Evolutionary conservation across 2,329 filamentous ascomycete genomes (phyloP).

Genomic region (Calonectria ilicicola): DNA sequence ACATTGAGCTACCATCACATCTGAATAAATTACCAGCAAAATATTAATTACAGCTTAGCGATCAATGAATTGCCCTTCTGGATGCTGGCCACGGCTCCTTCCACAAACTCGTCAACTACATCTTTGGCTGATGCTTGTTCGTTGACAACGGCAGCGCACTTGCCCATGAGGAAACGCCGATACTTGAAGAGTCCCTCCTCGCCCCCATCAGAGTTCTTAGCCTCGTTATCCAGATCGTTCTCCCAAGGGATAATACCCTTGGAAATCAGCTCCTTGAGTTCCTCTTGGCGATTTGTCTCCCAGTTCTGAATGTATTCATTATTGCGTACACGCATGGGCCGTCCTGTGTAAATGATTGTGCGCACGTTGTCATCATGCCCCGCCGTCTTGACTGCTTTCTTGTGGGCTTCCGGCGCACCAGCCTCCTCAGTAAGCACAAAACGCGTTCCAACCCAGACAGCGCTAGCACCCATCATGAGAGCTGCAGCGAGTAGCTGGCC

Average conservation of each 20-base stretch:
- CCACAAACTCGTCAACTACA: constrained; percentile 94
- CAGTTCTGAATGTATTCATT: constrained; percentile 96
- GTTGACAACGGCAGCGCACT: constrained; percentile 92
- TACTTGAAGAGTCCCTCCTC: constrained; percentile 94
- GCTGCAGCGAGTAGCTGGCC: constrained; percentile 90
- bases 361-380: constrained; percentile 95
- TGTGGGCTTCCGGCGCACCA: constrained; percentile 91
- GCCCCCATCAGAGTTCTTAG: constrained; percentile 76
- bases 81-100: constrained; percentile 80
- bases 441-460: constrained; percentile 96
- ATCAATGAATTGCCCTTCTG: constrained; percentile 76
- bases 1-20: background rate
- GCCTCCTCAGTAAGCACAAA: constrained; percentile 96
- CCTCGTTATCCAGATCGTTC: constrained; percentile 86
- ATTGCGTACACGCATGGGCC: constrained; percentile 91
- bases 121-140: constrained; percentile 92
- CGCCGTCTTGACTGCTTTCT: constrained; percentile 92
- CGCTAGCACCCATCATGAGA: constrained; percentile 91
- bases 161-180: constrained; percentile 94
- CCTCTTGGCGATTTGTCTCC: constrained; percentile 89
- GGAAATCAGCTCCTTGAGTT: constrained; percentile 91
- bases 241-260: constrained; percentile 96
- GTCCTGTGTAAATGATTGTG: constrained; percentile 98
- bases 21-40: background rate
- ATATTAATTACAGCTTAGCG: constrained; percentile 72